Evolutionary conservation across 2,329 filamentous ascomycete genomes (phyloP), one percentile per base, ranked within the genome.

Genomic region (Penicillium sp.): DNA sequence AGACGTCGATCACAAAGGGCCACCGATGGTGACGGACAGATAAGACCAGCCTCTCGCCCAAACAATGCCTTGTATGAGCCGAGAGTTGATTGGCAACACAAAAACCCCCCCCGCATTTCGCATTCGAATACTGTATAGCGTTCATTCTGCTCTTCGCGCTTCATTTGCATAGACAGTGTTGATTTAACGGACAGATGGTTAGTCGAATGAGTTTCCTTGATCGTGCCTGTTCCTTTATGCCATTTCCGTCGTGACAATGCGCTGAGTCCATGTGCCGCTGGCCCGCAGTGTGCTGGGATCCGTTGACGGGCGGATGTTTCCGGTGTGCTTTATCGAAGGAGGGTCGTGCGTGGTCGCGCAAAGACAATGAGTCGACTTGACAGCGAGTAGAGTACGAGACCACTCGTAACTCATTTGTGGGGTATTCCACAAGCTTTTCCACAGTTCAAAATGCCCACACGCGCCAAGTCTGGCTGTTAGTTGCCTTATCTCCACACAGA

Each of bases 161-260:
- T 13, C 51, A 48, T 32, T 45, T 47, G 58, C 54, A 56, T 54
- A 38, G 39, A 50, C 40, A 59, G 8, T 56, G 21, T 57, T 21
- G 49, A 57, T 47, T 53, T 60, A 64, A 53, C 53, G 41, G 38
- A 49, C 56, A 50, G 42, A 54, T 48, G 58, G 58, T 60, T 57
- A 62, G 60, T 61, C 41, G 52, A 61, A 46, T 40, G 45, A 56
- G 9, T 46, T 34, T 56, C 53, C 40, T 53, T 57, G 27, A 40
- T 54, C 41, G 38, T 40, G 46, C 45, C 22, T 22, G 22, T 53
- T 46, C 38, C 13, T 42, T 32, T 45, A 43, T 41, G 18, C n/a
- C 46, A 11, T 40, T 10, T 47, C 7, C 14, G 22, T 34, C 14
- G 39, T 40, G 14, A 42, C 10, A 38, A 31, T 11, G 3, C 27